These are phyloP conservation scores for Fusarium subtropicale DNA, from an alignment of 2,329 filamentous ascomycete species.

Conservation along the genomic window DNA sequence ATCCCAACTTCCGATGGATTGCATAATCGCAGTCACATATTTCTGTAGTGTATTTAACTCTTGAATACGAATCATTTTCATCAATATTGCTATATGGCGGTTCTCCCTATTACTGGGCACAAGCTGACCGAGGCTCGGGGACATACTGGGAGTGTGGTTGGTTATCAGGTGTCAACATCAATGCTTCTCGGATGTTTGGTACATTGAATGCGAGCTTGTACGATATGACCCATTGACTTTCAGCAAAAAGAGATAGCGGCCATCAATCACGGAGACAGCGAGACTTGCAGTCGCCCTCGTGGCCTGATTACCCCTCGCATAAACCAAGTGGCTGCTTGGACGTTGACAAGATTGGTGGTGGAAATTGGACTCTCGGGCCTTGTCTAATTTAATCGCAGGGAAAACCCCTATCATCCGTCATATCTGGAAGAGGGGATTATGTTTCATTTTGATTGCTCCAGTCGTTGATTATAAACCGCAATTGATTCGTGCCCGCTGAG, in stretches of 20 bases:
- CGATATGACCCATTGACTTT: not conserved
- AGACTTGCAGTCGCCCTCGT: not conserved
- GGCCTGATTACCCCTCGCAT: fast-evolving
- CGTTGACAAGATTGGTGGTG: not conserved
- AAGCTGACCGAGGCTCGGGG: no score
- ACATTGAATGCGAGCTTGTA: not conserved
- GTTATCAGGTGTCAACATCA: not conserved
- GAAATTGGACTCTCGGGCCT: no score
- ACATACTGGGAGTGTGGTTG: not conserved
- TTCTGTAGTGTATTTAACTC: not conserved
- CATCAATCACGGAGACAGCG: not conserved
- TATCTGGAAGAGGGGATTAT: fast-evolving
- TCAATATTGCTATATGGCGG: not conserved
- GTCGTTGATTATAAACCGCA: fast-evolving
- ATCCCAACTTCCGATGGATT: conserved; percentile 72
- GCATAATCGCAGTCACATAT: not conserved
- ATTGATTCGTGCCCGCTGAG: not conserved
- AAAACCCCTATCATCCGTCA: no score
- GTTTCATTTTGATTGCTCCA: not conserved
- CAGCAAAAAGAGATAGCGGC: not conserved
- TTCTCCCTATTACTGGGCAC: not conserved
- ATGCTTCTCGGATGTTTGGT: not conserved
- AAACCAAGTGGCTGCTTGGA: not conserved
- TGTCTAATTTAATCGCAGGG: no score
- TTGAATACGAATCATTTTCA: not conserved